These are phyloP conservation scores for Salpingoeca rosetta DNA, from an alignment of 78 protist species.

Conservation along the genomic window DNA sequence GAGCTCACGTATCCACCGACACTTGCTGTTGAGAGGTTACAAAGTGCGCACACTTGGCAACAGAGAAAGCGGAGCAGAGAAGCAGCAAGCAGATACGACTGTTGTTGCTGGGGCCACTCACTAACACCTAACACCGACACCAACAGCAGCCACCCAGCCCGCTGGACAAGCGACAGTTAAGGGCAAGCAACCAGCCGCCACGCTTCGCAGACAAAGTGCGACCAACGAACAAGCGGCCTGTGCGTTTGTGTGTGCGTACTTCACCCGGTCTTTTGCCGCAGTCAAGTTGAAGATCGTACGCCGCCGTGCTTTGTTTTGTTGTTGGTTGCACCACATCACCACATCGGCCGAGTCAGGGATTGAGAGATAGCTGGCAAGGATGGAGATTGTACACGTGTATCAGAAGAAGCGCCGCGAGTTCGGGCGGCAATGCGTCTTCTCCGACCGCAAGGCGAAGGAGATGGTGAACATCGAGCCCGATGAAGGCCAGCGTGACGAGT, in stretches of 20 bases:
- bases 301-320: background rate
- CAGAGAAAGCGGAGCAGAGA: no score
- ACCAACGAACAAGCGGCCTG: background rate
- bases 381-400: slow-evolving; percentile 17
- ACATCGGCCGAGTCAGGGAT: background rate
- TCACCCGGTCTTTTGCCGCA: background rate
- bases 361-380: background rate
- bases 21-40: no score
- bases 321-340: background rate
- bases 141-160: no score
- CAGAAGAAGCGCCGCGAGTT: slow-evolving; percentile 14
- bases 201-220: background rate
- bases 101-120: no score
- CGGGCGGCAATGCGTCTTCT: slow-evolving; percentile 1
- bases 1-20: no score
- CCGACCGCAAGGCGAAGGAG: background rate
- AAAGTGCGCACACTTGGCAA: no score
- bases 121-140: no score
- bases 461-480: background rate
- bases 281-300: background rate
- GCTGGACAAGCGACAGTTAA: no score
- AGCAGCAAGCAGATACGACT: no score
- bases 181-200: no score
- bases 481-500: background rate
- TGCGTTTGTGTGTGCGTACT: background rate